Conservation (phyloP, 2,329 filamentous ascomycete species). For the Penicillium concentricum region DNA sequence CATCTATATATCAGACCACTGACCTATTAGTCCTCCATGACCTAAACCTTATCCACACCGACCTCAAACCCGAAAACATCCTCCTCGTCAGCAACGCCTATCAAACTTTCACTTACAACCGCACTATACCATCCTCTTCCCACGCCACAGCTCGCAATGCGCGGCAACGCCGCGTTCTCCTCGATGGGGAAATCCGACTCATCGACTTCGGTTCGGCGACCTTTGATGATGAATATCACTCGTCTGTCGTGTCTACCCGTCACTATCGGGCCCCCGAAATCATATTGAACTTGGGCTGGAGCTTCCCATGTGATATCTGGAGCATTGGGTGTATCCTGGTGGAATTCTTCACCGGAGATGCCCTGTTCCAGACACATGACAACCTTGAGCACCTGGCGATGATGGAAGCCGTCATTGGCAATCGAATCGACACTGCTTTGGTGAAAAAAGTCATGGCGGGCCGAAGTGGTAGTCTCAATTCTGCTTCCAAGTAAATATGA, state of each 20-base stretch:
- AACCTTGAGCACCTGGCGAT: conserved; percentile 67
- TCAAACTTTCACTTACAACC: conserved; percentile 68
- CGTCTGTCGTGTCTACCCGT: conserved; percentile 64
- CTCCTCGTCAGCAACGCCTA: conserved; percentile 64
- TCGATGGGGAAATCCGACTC: conserved; percentile 65
- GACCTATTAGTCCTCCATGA: conserved; percentile 76
- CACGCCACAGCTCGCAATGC: conserved; percentile 57
- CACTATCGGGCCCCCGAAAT: conserved; percentile 68
- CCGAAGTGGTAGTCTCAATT: conserved; percentile 50
- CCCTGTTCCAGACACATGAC: conserved; percentile 67
- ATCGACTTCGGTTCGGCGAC: conserved; percentile 69
- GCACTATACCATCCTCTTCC: conserved; percentile 64
- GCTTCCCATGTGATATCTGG: conserved; percentile 68
- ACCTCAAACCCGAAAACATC: conserved; percentile 68
- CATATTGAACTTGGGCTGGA: conserved; percentile 67
- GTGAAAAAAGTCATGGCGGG: conserved; percentile 54
- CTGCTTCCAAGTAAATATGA: conserved; percentile 53
- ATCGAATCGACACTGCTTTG: conserved; percentile 55
- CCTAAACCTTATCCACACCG: conserved; percentile 93
- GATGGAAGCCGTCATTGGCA: conserved; percentile 64
- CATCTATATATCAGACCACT: conserved; percentile 11
- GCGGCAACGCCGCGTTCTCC: conserved; percentile 61
- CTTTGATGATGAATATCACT: conserved; percentile 68
- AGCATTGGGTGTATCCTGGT: conserved; percentile 68
- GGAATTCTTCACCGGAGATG: conserved; percentile 67